Conservation (phyloP, 495 filamentous ascomycete species). For the Penicillium tannophilum region DNA sequence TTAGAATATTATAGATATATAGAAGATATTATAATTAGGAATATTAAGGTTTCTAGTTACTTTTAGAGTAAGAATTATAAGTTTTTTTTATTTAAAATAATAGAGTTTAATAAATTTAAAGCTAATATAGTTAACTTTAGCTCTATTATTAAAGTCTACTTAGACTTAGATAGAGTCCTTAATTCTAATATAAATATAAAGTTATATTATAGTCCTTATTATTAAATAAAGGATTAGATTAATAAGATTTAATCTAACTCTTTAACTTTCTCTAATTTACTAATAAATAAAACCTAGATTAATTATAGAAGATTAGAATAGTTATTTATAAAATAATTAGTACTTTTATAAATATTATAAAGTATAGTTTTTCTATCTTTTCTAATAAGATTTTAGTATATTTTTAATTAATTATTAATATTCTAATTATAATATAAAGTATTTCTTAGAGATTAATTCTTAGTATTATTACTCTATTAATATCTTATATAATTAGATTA, state of each 20-base stretch:
- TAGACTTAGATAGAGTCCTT: not conserved
- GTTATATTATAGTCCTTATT: not conserved
- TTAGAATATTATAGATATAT: not conserved
- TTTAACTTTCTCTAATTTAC: not conserved
- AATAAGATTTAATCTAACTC: not conserved
- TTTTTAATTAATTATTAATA: no score
- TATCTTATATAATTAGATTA: not conserved
- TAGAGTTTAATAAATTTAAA: not conserved
- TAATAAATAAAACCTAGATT: not conserved
- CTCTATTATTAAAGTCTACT: not conserved
- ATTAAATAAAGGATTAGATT: not conserved
- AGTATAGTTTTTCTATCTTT: not conserved
- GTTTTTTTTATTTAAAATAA: not conserved
- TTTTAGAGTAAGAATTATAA: not conserved
- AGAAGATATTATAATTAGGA: not conserved
- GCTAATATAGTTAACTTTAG: conserved; percentile 4
- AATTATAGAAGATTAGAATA: not conserved
- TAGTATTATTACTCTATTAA: no score
- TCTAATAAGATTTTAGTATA: no score
- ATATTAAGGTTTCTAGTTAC: not conserved
- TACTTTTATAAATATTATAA: conserved; percentile 3
- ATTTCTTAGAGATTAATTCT: no score
- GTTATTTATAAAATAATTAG: not conserved
- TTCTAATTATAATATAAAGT: no score
- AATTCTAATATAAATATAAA: not conserved